These are phyloP conservation scores for Jacaranda mimosifolia DNA, from an alignment of 257 asterid genomes.

Conservation along the genomic window DNA sequence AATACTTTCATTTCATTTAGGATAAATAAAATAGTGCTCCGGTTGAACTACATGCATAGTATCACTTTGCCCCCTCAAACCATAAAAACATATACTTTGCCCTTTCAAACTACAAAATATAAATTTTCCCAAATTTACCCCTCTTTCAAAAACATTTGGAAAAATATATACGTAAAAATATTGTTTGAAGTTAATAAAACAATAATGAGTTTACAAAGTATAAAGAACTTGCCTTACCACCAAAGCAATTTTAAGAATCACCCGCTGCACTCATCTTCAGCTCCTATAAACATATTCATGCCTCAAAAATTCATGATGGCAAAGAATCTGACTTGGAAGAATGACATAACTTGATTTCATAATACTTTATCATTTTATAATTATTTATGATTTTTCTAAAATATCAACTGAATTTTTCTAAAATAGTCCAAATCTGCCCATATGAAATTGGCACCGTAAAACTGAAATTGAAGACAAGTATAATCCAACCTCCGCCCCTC, in stretches of 20 bases:
- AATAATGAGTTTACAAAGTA: constrained; percentile 20
- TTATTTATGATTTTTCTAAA: constrained; percentile 5
- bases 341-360: background rate
- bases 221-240: background rate
- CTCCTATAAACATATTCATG: background rate
- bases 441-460: constrained; percentile 28
- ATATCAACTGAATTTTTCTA: background rate
- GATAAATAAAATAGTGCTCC: background rate
- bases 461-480: constrained; percentile 24
- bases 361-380: background rate
- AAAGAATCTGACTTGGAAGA: background rate
- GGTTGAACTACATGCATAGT: background rate
- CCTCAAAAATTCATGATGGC: background rate
- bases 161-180: background rate
- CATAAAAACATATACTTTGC: constrained; percentile 9
- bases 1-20: constrained; percentile 1
- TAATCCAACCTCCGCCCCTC: constrained; percentile 30
- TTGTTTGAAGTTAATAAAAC: background rate
- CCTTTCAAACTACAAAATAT: constrained; percentile 12
- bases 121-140: background rate
- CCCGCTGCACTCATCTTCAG: background rate
- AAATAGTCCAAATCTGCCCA: constrained; percentile 2
- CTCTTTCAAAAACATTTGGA: background rate
- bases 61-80: background rate
- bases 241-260: constrained; percentile 6